Base-by-base conservation (phyloP, 2,329 filamentous ascomycete species). In the Cladosporium velox region DNA sequence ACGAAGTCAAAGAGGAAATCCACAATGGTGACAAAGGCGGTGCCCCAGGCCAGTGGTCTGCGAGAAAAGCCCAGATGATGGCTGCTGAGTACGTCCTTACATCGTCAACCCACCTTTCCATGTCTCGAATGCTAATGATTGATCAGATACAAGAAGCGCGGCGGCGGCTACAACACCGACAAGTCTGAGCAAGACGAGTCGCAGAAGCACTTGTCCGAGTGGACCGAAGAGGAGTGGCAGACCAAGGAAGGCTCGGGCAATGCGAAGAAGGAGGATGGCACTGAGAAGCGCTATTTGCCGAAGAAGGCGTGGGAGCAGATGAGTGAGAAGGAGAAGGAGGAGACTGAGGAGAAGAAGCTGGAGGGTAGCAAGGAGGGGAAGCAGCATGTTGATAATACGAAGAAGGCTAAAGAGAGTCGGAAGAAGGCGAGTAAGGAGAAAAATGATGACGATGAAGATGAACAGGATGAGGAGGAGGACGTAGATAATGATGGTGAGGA, bases 241-340 rank as follows among this genome's bases (percentile, higher is more conserved):
- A 83, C 80, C 0, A 83, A 82, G 66, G 81, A 83, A 57, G 81
- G 81, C 0, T 77, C 74, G 7, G 81, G 77, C 0, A 73, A 77
- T n/a, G 81, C 82, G 1, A 80, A 80, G 66, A 71, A 81, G 60
- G 76, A 75, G 2, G 80, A 82, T 67, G 81, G 79, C 1, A 80
- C 78, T 1, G 72, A 79, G 67, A 79, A 82, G 71, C 70, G 80
- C 21, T 83, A 83, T 70, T 66, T 82, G 55, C 80, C 82, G 0
- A 82, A 82, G 71, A 79, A 81, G 67, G 81, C 81, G 1, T 83
- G 81, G 82, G 80, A 83, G 70, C 70, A 80, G 58, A 80, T 83
- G 81, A 78, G 70, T 51, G 80, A 83, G 49, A 67, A 77, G 28
- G 80, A 82, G 71, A 82, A 82, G 67, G 69, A 81, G 65, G 75